A percentile compares a stretch with the other conserved stretches of the same genome.
phyloP scores from a whole-genome alignment of 371 early-diverging fungal genomes.

The Caulochytrium protostelioides region DNA sequence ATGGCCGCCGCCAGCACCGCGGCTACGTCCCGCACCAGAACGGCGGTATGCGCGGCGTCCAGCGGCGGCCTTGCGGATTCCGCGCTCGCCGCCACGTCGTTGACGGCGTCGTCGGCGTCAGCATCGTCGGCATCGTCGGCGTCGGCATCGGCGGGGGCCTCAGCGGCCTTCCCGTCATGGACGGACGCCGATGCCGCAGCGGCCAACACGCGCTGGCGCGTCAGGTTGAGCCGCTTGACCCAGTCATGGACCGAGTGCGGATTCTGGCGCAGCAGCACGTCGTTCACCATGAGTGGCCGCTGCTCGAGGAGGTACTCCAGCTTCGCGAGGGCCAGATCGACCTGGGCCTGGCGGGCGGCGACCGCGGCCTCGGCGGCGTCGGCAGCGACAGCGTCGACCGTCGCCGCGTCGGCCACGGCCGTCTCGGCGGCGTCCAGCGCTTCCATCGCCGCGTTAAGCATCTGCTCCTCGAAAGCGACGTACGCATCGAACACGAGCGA shows the following conservation, averaged over 20 bases:
- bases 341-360: background rate
- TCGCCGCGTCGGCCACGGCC: constrained; percentile 2
- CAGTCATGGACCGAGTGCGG: constrained; percentile 81
- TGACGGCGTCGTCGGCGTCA: background rate
- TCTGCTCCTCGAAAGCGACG: constrained; percentile 67
- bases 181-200: background rate
- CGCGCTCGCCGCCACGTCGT: no score
- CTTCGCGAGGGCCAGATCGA: constrained; percentile 62
- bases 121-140: constrained; percentile 17
- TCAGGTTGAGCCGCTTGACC: constrained; percentile 58
- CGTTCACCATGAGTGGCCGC: constrained; percentile 82
- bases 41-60: no score
- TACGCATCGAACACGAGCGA: constrained; percentile 88
- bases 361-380: constrained; percentile 27
- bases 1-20: constrained; percentile 22
- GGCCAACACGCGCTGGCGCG: background rate
- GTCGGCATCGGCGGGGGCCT: no score
- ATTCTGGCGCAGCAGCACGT: constrained; percentile 75
- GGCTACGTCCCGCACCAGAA: no score
- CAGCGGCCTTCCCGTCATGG: constrained; percentile 17
- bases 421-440: constrained; percentile 8
- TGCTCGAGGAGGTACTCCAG: constrained; percentile 79
- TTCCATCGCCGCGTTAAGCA: constrained; percentile 56
- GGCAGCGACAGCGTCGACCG: constrained; percentile 26
- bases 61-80: no score